phyloP scores from a whole-genome alignment of 192 early-diverging fungal genomes.

The Mortierella alpina region DNA sequence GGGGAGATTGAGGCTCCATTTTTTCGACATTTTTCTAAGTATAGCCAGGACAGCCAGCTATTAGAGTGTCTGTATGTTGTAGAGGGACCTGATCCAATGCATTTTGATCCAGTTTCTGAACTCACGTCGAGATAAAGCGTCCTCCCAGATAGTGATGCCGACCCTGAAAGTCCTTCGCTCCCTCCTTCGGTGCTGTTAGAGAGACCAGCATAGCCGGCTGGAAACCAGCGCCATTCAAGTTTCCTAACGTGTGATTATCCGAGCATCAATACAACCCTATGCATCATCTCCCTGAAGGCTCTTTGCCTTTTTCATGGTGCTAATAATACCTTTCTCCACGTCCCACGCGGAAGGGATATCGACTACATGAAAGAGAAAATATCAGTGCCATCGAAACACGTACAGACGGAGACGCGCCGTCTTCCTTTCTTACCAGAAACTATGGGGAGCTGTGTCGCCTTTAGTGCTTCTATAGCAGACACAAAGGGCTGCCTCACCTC shows the following conservation, averaged over 20 bases:
- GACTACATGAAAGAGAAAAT: conserved; percentile 62
- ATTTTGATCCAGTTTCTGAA: not conserved
- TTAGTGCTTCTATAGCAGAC: conserved; percentile 65
- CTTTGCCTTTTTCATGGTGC: not conserved
- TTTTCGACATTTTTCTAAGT: conserved; percentile 65
- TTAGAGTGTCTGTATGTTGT: not conserved
- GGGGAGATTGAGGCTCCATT: conserved; percentile 77
- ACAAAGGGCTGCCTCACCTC: conserved; percentile 82
- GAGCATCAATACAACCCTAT: not conserved
- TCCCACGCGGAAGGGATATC: conserved; percentile 98
- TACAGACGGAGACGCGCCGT: not conserved
- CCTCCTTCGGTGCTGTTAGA: conserved; percentile 90
- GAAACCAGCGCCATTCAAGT: conserved; percentile 60
- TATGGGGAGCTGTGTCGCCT: conserved; percentile 32
- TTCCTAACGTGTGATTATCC: conserved; percentile 39
- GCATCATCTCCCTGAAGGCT: no score
- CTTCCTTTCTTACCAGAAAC: conserved; percentile 21
- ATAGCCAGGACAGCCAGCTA: not conserved
- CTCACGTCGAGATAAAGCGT: conserved; percentile 82
- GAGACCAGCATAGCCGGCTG: conserved; percentile 90
- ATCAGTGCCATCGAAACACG: conserved; percentile 2
- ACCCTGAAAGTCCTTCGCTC: conserved; percentile 78
- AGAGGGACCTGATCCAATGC: not conserved
- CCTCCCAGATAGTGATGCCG: conserved; percentile 87
- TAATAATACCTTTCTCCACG: conserved; percentile 79